phyloP scores from a whole-genome alignment of 2,329 filamentous ascomycete genomes.

The Neurospora sp. region DNA sequence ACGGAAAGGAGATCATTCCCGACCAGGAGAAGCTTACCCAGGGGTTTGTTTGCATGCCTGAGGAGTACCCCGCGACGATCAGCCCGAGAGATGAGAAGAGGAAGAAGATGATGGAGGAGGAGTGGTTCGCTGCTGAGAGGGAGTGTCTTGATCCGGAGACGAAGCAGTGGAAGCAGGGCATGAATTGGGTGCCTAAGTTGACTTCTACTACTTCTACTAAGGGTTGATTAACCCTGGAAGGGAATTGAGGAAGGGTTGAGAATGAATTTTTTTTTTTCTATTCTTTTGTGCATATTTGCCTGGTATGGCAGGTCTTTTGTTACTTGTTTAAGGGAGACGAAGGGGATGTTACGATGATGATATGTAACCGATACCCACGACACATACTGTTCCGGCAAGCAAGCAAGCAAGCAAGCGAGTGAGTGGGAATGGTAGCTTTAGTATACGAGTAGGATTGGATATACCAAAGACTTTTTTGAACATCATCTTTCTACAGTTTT shows the following conservation, averaged over 20 bases:
- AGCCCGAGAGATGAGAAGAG: conserved; percentile 23
- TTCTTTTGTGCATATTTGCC: not conserved
- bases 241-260: not conserved
- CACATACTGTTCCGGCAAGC: not conserved
- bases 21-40: conserved; percentile 30
- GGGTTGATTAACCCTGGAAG: not conserved
- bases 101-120: conserved; percentile 19
- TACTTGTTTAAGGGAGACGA: no score
- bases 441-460: not conserved
- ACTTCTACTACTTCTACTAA: not conserved
- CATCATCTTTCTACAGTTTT: not conserved
- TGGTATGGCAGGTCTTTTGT: no score
- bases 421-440: not conserved
- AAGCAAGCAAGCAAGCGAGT: not conserved
- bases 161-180: conserved; percentile 16
- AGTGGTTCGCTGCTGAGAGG: conserved; percentile 16
- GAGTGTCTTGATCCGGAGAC: conserved; percentile 17
- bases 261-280: not conserved
- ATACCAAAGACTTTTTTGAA: not conserved
- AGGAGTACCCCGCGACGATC: conserved; percentile 27
- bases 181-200: conserved; percentile 1
- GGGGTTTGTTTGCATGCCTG: conserved; percentile 34
- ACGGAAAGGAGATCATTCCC: conserved; percentile 26
- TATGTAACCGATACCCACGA: not conserved
- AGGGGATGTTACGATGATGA: not conserved